Percentiles rank a stretch among this genome's conserved stretches.
Conservation (phyloP, 192 early-diverging fungal genomes). For the Coemansia asiatica region DNA sequence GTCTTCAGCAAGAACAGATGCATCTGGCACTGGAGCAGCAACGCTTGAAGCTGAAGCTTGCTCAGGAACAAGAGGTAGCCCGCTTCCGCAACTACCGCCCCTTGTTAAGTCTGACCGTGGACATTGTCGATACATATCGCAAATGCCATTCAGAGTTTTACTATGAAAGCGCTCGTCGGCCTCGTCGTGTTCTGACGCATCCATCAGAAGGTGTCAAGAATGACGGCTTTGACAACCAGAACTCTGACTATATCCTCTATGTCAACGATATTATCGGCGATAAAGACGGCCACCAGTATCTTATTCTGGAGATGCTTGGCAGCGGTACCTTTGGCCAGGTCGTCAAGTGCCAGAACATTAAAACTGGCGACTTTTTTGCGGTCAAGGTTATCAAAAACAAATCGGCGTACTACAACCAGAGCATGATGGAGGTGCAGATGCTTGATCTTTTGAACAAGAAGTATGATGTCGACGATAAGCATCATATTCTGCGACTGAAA, state of each 20-base stretch:
- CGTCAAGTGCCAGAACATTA: conserved; percentile 90
- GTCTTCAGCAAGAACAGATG: conserved; percentile 15
- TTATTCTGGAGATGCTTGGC: conserved; percentile 91
- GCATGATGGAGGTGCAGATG: conserved; percentile 95
- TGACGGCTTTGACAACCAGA: conserved; percentile 92
- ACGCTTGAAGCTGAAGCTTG: conserved; percentile 16
- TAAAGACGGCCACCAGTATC: conserved; percentile 85
- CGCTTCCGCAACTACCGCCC: conserved; percentile 54
- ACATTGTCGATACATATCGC: conserved; percentile 71
- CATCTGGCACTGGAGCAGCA: conserved; percentile 28
- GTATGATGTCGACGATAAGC: conserved; percentile 83
- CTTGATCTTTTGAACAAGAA: conserved; percentile 87
- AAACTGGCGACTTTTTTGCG: conserved; percentile 87
- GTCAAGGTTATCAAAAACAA: conserved; percentile 99
- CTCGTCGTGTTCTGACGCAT: conserved; percentile 90
- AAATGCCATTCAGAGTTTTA: conserved; percentile 78
- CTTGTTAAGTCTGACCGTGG: conserved; percentile 58
- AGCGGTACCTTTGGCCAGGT: conserved; percentile 99
- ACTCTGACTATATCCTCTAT: conserved; percentile 94
- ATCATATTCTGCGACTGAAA: conserved; percentile 84
- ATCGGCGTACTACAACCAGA: conserved; percentile 95
- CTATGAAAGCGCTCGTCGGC: conserved; percentile 78
- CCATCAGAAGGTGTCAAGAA: conserved; percentile 88
- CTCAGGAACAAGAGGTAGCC: conserved; percentile 42
- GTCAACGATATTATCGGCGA: conserved; percentile 96